A percentile compares a stretch with the other conserved stretches of the same genome.
phyloP scores from a whole-genome alignment of 2,329 filamentous ascomycete species.

The Cryphonectria nitschkei region DNA sequence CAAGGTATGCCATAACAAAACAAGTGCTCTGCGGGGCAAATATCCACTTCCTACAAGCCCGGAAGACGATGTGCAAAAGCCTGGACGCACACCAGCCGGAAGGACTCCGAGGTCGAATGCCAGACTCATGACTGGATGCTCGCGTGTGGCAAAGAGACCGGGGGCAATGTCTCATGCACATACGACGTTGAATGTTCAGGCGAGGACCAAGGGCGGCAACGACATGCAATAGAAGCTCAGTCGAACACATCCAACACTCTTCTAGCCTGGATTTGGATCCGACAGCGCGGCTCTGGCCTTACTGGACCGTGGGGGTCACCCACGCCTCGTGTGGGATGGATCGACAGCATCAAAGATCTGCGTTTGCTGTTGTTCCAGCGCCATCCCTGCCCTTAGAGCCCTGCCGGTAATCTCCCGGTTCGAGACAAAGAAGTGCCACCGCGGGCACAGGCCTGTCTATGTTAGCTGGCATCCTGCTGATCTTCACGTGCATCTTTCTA shows the following conservation, averaged over 20 bases:
- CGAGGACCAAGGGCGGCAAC: neutral
- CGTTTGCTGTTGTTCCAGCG: constrained; percentile 5
- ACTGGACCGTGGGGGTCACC: constrained; percentile 26
- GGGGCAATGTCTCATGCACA: neutral
- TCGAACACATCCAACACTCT: constrained; percentile 11
- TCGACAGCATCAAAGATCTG: neutral
- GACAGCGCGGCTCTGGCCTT: constrained; percentile 30
- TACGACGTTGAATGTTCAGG: neutral
- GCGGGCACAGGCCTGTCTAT: neutral
- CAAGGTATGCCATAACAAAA: neutral
- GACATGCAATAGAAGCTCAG: constrained; percentile 7
- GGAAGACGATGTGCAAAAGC: neutral
- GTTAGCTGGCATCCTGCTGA: neutral
- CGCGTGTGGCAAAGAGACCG: neutral
- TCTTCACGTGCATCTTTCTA: neutral
- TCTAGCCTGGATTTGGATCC: constrained; percentile 20
- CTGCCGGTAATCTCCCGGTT: constrained; percentile 7
- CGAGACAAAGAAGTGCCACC: neutral
- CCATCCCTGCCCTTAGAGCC: constrained; percentile 2
- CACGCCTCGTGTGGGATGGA: constrained; percentile 16
- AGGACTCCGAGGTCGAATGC: neutral
- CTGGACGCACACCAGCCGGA: neutral
- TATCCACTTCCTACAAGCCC: constrained; percentile 6
- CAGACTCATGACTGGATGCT: neutral
- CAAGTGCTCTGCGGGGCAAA: neutral